These are phyloP conservation scores for Centaurea solstitialis DNA, from an alignment of 129 eudicot species.

Conservation along the genomic window DNA sequence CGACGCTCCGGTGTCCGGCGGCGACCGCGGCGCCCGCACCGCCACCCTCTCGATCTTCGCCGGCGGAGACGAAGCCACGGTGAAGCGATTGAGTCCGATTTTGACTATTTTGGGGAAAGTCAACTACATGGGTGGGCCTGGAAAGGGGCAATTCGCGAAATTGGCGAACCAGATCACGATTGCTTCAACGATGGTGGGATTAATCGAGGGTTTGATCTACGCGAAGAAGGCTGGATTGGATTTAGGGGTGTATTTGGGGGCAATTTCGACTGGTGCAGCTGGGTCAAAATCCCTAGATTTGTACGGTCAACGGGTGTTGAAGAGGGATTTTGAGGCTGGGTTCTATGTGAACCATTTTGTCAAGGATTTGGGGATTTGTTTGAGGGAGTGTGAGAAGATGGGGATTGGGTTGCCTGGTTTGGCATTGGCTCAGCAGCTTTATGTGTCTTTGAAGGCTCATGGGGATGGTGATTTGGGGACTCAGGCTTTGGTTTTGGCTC, in stretches of 20 bases:
- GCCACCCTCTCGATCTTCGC: constrained; percentile 78
- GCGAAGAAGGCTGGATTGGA: constrained; percentile 85
- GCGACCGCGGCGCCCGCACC: constrained; percentile 82
- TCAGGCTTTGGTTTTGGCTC: constrained; percentile 83
- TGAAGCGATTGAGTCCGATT: constrained; percentile 46
- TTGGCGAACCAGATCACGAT: constrained; percentile 84
- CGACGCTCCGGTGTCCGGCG: constrained; percentile 99
- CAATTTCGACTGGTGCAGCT: constrained; percentile 90
- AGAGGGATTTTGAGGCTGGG: constrained; percentile 92
- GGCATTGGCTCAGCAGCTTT: constrained; percentile 98
- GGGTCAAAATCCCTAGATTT: constrained; percentile 88
- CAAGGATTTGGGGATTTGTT: constrained; percentile 96
- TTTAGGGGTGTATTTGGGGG: constrained; percentile 45
- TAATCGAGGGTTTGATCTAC: constrained; percentile 80
- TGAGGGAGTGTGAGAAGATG: constrained; percentile 86
- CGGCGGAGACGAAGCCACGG: constrained; percentile 65
- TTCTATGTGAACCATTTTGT: constrained; percentile 96
- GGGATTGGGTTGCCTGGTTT: constrained; percentile 85
- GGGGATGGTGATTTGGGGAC: constrained; percentile 97
- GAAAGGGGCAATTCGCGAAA: constrained; percentile 88
- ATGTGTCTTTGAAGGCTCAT: constrained; percentile 85
- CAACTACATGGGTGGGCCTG: constrained; percentile 89
- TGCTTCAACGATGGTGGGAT: constrained; percentile 90
- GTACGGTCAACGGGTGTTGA: constrained; percentile 78
- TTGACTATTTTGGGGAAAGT: constrained; percentile 64